Conservation (phyloP, 768 basidiomycete genomes). For the Boletus subparvulus region DNA sequence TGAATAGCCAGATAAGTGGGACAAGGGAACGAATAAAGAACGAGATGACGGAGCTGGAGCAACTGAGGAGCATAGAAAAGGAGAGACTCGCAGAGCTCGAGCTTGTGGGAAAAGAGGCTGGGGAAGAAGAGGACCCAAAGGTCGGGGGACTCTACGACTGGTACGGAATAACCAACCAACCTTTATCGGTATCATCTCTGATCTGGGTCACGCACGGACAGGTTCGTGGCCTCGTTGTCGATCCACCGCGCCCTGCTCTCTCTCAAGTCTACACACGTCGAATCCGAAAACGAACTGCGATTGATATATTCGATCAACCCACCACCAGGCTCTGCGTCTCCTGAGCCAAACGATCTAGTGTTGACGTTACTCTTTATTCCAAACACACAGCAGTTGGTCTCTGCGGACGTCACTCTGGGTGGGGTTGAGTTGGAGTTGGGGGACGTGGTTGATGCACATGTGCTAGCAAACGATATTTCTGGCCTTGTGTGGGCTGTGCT, state of each 20-base stretch:
- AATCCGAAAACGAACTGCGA: slow-evolving; percentile 75
- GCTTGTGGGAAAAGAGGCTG: slow-evolving; percentile 46
- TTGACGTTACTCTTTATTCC: slow-evolving; percentile 68
- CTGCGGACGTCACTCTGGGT: slow-evolving; percentile 56
- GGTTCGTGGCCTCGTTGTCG: slow-evolving; percentile 69
- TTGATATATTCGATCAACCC: slow-evolving; percentile 58
- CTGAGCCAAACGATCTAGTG: slow-evolving; percentile 37
- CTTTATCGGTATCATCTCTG: not conserved
- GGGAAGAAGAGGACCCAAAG: slow-evolving; percentile 64
- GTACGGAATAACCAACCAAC: slow-evolving; percentile 39
- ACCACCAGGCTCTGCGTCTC: slow-evolving; percentile 25
- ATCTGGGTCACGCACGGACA: slow-evolving; percentile 26
- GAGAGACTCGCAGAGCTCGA: slow-evolving; percentile 62
- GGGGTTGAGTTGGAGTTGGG: slow-evolving; percentile 53
- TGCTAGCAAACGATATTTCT: slow-evolving; percentile 63
- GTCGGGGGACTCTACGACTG: slow-evolving; percentile 68
- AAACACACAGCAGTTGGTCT: slow-evolving; percentile 63
- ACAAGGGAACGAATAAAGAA: slow-evolving; percentile 64
- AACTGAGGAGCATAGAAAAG: slow-evolving; percentile 58
- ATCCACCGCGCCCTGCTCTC: slow-evolving; percentile 63
- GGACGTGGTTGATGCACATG: slow-evolving; percentile 60
- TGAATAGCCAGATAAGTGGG: slow-evolving; percentile 49
- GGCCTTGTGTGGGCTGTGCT: slow-evolving; percentile 64
- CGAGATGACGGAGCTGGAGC: slow-evolving; percentile 55
- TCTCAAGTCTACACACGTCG: slow-evolving; percentile 56